Evolutionary conservation across 2,329 filamentous ascomycete genomes (phyloP).

Genomic region (Aspergillus novofumigatus): DNA sequence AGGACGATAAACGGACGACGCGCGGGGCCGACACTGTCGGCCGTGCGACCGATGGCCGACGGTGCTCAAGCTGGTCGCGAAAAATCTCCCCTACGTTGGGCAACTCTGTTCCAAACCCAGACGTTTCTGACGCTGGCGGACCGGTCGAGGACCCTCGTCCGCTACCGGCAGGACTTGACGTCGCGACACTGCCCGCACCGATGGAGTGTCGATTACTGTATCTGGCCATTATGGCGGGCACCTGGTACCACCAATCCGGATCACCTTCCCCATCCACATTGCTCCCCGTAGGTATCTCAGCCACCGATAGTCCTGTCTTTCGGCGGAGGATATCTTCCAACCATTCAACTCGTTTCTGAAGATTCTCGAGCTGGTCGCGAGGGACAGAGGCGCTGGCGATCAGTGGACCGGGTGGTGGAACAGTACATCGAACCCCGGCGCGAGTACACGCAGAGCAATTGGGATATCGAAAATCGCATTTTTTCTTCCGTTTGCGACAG

Average conservation of each 20-base stretch:
- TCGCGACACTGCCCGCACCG: conserved; percentile 13
- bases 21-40: conserved; percentile 27
- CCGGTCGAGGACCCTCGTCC: conserved; percentile 15
- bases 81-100: conserved; percentile 40
- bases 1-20: conserved; percentile 30
- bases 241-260: conserved; percentile 36
- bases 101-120: conserved; percentile 27
- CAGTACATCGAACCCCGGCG: conserved; percentile 38
- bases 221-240: conserved; percentile 33
- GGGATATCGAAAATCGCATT: conserved; percentile 40
- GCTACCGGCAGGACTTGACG: conserved; percentile 7
- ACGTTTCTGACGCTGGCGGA: conserved; percentile 15
- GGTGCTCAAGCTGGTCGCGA: conserved; percentile 36
- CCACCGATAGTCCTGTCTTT: conserved; percentile 33
- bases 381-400: conserved; percentile 36
- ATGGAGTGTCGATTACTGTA: conserved; percentile 18
- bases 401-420: conserved; percentile 35
- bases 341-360: conserved; percentile 39
- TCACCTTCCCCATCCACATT: conserved; percentile 31
- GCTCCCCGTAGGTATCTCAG: conserved; percentile 30
- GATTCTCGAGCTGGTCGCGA: conserved; percentile 36
- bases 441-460: conserved; percentile 39
- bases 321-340: conserved; percentile 34
- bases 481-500: conserved; percentile 40
- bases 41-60: conserved; percentile 31